Evolutionary conservation across 495 filamentous ascomycete species (phyloP), one percentile per base, ranked within the genome.

Genomic region (Stereocaulon alpinum): DNA sequence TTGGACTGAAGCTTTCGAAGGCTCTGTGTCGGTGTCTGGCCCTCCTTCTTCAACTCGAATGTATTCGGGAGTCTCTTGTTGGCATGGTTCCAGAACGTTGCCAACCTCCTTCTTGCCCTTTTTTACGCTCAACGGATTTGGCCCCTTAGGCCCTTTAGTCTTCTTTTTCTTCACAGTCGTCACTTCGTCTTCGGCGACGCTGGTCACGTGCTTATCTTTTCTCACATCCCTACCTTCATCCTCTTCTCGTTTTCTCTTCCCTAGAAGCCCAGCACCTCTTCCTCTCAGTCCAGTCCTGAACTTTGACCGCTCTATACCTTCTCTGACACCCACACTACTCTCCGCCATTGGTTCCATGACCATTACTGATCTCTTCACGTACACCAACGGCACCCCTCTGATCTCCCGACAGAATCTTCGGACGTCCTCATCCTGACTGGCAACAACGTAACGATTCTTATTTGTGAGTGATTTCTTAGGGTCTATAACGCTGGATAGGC

Each of bases 101-200:
- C 10, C 44, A 49, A 18, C 55, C 62, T 44, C 58, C 67, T 77
- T 85, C 75, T 87, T 89, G 56, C 83, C 70, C 74, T 96, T 98
- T 78, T 89, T 94, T 63, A 95, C 74, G 60, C 89, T 84, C 62
- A 97, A 74, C 11, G 93, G 93, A 76, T 98, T 98, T 10, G 92
- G 90, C 9, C 77, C 85, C 71, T 92, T 96, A 0, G 74, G 78
- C 20, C 91, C 91, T 61, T 82, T 86, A 61, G 77, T 74, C 64
- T 80, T 87, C 67, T 82, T 85, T 71, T 81, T 84, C 64, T 77
- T 74, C 12, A 68, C 59, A 17, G 62, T 43, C 20, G 49, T 70
- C 4, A 64, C 67, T 14, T 62, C 64, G 40, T 61, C 73, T 65
- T 73, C 66, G 41, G 62, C 61, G 29, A 64, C 45, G 50, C 34